Conservation (phyloP, 495 filamentous ascomycete genomes). For the Umbilicaria muhlenbergii region DNA sequence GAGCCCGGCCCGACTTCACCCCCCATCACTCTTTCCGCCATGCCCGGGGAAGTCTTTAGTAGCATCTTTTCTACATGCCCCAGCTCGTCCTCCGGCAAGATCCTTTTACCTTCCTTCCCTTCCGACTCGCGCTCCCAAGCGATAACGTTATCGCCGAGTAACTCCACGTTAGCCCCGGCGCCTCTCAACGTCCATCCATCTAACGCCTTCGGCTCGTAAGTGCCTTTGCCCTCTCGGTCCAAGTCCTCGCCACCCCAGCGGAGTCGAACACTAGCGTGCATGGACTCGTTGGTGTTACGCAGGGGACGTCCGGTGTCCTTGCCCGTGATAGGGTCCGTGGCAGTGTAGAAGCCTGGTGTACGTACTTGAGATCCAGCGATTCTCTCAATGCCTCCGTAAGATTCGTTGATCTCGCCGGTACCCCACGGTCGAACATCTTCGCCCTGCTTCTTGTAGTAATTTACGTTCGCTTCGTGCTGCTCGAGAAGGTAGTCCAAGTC, state of each 20-base stretch:
- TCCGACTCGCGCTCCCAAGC: constrained; percentile 11
- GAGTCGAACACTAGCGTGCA: constrained; percentile 12
- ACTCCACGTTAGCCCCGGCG: constrained; percentile 3
- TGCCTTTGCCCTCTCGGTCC: constrained; percentile 9
- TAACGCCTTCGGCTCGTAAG: constrained; percentile 10
- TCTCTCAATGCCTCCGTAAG: constrained; percentile 10
- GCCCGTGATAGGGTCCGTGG: constrained; percentile 9
- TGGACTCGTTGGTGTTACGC: constrained; percentile 13
- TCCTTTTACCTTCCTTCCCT: constrained; percentile 1
- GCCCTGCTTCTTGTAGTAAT: constrained; percentile 9
- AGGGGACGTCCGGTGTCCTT: constrained; percentile 2
- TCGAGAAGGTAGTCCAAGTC: constrained; percentile 13
- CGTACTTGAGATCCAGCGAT: background rate
- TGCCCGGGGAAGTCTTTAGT: constrained; percentile 4
- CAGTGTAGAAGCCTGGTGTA: constrained; percentile 11
- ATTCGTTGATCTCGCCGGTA: constrained; percentile 11
- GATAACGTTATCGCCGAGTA: background rate
- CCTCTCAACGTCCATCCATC: constrained; percentile 10
- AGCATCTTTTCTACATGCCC: constrained; percentile 8
- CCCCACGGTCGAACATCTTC: constrained; percentile 12
- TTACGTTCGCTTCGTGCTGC: constrained; percentile 6
- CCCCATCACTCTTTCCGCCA: background rate
- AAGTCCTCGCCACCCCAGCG: constrained; percentile 8
- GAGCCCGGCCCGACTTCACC: too few relatives aligned
- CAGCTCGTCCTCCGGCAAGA: constrained; percentile 10